Evolutionary conservation across 768 basidiomycete genomes (phyloP), one percentile per base, ranked within the genome.

Genomic region (Phanerochaete sordida): DNA sequence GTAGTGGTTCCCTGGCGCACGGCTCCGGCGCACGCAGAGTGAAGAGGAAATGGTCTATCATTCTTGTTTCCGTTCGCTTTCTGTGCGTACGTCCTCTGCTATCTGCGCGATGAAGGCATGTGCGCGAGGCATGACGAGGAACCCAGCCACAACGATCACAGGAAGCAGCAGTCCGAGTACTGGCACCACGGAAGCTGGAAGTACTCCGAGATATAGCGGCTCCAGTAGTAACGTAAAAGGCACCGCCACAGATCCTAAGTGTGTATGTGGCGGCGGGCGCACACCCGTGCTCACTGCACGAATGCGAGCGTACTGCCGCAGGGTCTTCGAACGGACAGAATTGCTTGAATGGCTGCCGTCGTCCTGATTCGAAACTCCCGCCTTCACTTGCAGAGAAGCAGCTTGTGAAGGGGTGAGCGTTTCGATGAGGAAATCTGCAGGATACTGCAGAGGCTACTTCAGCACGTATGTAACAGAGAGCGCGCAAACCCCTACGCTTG

Each of bases 151-250:
- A n/a, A 64, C 35, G 46, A 72, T 58, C 31, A 79, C 35, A 23
- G 57, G 65, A 12, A 74, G 27, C 45, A 78, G 68, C 43, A 73
- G 63, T 27, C 53, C 57, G 8, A 74, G 26, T 12, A 72, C 73
- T 21, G 77, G 75, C 0, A 74, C 21, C n/a, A 87, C 68, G 0
- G 85, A 80, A 19, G 76, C 75, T 9, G 88, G 88, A 28, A 90
- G 68, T 24, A 85, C 70, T 16, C 84, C 85, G n/a, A 84, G 66
- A 57, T 81, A 77, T 1, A 84, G 70, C 27, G 84, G 88, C 65
- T 90, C 88, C 46, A 90, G 67, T 21, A 76, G 70, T 16, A 89
- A 64, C 57, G 77, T 69, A 63, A 89, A 76, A 2, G 85, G 77
- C 5, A 88, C 78, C 0, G 68, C 74, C 15, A 66, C 53, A 6